Conservation (phyloP, 352 stramenopile species). For the Phytophthora syringae region DNA sequence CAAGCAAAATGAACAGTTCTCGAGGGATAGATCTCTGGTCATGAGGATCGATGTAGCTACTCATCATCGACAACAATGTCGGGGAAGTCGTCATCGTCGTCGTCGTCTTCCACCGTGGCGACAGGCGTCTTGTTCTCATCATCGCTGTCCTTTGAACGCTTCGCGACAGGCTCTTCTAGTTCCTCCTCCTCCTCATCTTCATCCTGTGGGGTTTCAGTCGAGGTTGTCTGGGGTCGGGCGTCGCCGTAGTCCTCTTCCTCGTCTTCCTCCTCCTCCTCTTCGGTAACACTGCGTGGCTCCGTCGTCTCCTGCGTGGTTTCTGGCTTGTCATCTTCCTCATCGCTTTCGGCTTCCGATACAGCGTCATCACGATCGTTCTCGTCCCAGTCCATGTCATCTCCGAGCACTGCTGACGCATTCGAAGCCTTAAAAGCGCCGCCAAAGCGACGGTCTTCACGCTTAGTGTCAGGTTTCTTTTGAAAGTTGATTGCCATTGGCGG, state of each 20-base stretch:
- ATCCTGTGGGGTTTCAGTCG: slow-evolving; percentile 10
- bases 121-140: slow-evolving; percentile 28
- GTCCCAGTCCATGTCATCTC: slow-evolving; percentile 46
- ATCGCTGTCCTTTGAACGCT: slow-evolving; percentile 43
- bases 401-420: slow-evolving; percentile 19
- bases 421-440: neutral
- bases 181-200: slow-evolving; percentile 29
- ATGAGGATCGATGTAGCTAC: slow-evolving; percentile 20
- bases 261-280: slow-evolving; percentile 40
- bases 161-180: slow-evolving; percentile 24
- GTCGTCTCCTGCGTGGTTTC: slow-evolving; percentile 23
- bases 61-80: slow-evolving; percentile 85
- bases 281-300: slow-evolving; percentile 12
- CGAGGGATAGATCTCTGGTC: neutral
- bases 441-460: slow-evolving; percentile 21
- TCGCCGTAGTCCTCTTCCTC: slow-evolving; percentile 57
- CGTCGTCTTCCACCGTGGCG: slow-evolving; percentile 28
- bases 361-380: slow-evolving; percentile 33
- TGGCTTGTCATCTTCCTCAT: slow-evolving; percentile 3
- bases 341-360: slow-evolving; percentile 10
- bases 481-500: slow-evolving; percentile 73
- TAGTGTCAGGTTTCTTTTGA: slow-evolving; percentile 29
- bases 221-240: slow-evolving; percentile 24
- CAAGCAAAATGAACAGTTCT: slow-evolving; percentile 8
- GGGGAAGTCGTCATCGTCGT: too few relatives aligned